phyloP scores from a whole-genome alignment of 495 filamentous ascomycete species.

The Neurospora hispaniola region DNA sequence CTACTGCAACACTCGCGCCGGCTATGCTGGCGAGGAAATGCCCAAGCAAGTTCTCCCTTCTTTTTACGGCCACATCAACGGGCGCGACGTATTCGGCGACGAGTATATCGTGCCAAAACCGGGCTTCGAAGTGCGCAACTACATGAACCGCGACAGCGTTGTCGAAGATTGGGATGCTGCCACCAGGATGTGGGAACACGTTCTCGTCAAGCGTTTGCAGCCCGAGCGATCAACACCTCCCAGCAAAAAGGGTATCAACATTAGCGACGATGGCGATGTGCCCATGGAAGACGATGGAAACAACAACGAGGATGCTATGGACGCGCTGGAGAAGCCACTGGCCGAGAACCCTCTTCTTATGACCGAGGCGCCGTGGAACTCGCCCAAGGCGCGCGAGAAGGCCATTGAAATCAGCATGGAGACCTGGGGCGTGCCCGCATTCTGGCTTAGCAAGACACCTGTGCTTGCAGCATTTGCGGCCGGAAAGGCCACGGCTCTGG shows the following conservation, averaged over 20 bases:
- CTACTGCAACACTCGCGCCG: constrained; percentile 80
- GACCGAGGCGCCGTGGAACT: constrained; percentile 91
- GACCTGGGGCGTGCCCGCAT: constrained; percentile 86
- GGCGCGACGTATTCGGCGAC: constrained; percentile 72
- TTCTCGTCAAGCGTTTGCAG: constrained; percentile 65
- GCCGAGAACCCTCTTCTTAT: constrained; percentile 85
- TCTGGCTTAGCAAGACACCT: constrained; percentile 63
- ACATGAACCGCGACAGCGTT: constrained; percentile 77
- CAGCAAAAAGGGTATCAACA: constrained; percentile 62
- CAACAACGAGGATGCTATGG: constrained; percentile 40
- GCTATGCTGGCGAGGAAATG: constrained; percentile 94
- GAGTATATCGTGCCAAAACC: constrained; percentile 67
- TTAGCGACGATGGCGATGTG: constrained; percentile 36
- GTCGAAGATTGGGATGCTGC: constrained; percentile 97
- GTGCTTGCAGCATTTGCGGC: constrained; percentile 63
- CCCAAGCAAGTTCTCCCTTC: constrained; percentile 89
- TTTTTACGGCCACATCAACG: constrained; percentile 52
- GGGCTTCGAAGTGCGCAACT: constrained; percentile 73
- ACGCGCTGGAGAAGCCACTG: constrained; percentile 66
- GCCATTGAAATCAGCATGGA: constrained; percentile 93
- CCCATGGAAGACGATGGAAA: constrained; percentile 45
- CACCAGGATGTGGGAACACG: constrained; percentile 70
- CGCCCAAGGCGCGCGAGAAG: constrained; percentile 76
- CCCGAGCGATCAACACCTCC: constrained; percentile 56
- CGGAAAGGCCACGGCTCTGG: constrained; percentile 83